A percentile compares a stretch with the other conserved stretches of the same genome.
These are phyloP conservation scores for Alternaria triticimaculans DNA, from an alignment of 2,329 filamentous ascomycete species.

Conservation along the genomic window DNA sequence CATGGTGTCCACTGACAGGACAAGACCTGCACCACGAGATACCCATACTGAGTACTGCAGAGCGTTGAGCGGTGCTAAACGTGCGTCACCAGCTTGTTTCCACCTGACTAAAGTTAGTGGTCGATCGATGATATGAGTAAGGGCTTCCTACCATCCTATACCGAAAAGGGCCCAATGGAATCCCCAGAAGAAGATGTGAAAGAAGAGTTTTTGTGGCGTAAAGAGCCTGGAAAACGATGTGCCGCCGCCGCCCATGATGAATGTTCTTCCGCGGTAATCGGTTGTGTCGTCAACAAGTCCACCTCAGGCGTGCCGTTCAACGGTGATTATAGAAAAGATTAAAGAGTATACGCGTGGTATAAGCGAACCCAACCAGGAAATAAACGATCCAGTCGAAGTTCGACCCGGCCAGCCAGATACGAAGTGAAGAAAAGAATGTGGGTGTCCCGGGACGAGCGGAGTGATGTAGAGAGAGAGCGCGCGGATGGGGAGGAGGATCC, in stretches of 20 bases:
- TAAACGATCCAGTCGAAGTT: constrained; percentile 45
- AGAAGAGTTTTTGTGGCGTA: constrained; percentile 73
- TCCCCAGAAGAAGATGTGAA: constrained; percentile 82
- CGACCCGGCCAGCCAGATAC: constrained; percentile 52
- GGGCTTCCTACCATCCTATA: constrained; percentile 75
- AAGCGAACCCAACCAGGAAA: constrained; percentile 43
- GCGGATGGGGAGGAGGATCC: constrained; percentile 41
- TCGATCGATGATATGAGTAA: constrained; percentile 21
- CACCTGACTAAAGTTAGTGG: constrained; percentile 62
- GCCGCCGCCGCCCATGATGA: constrained; percentile 21
- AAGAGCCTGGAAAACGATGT: constrained; percentile 52
- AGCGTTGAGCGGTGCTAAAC: constrained; percentile 78
- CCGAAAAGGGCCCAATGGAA: constrained; percentile 81
- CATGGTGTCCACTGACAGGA: constrained; percentile 81
- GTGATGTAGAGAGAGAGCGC: constrained; percentile 34
- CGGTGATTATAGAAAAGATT: constrained; percentile 44
- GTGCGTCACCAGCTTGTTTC: constrained; percentile 73
- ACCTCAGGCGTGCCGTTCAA: constrained; percentile 33
- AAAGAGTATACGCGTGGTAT: constrained; percentile 41
- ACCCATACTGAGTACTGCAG: constrained; percentile 93
- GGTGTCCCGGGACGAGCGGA: constrained; percentile 41
- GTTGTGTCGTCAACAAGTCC: constrained; percentile 3
- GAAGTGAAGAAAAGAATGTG: constrained; percentile 50
- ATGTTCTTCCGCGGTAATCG: neutral
- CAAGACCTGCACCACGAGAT: constrained; percentile 89